Percentiles rank a stretch among this genome's conserved stretches.
phyloP scores from a whole-genome alignment of 73 alveolate genomes.

The Paraurostyla sp. region DNA sequence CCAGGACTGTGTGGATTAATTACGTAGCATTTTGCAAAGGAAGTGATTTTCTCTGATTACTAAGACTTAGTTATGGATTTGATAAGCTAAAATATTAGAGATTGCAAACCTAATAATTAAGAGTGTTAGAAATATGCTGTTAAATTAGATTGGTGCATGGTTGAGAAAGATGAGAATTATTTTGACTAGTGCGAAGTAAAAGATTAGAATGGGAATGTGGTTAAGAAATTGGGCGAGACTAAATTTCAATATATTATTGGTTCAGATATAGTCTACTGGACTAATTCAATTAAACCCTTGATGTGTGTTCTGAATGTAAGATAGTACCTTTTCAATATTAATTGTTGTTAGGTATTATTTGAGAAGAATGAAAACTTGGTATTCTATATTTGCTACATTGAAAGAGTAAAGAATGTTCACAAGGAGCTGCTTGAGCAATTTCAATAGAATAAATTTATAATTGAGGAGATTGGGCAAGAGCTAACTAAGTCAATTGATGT shows the following conservation, averaged over 20 bases:
- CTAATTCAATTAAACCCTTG: constrained; percentile 65
- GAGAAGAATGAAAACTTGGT: constrained; percentile 29
- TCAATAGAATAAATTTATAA: constrained; percentile 22
- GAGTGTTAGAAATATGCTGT: constrained; percentile 12
- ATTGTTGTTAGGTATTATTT: constrained; percentile 20
- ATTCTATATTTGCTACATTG: constrained; percentile 70
- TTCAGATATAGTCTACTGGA: constrained; percentile 79
- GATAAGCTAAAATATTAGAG: constrained; percentile 37
- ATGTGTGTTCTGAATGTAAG: constrained; percentile 49
- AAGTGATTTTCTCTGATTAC: constrained; percentile 69
- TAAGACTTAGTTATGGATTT: constrained; percentile 72
- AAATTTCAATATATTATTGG: constrained; percentile 63
- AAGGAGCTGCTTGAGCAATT: constrained; percentile 57
- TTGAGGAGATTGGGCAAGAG: constrained; percentile 56
- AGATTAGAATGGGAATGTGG: constrained; percentile 10
- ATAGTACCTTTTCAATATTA: neutral
- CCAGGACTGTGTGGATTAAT: constrained; percentile 76
- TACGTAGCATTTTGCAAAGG: constrained; percentile 44
- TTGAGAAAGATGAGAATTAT: neutral
- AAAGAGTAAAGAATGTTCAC: constrained; percentile 58
- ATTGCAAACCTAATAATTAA: neutral
- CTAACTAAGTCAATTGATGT: constrained; percentile 22
- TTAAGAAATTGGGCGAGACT: neutral
- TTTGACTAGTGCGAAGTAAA: neutral
- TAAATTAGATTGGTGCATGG: constrained; percentile 32